A percentile compares a stretch with the other conserved stretches of the same genome.
These are phyloP conservation scores for Alternaria brassicicola DNA, from an alignment of 2,329 filamentous ascomycete genomes.

Conservation along the genomic window DNA sequence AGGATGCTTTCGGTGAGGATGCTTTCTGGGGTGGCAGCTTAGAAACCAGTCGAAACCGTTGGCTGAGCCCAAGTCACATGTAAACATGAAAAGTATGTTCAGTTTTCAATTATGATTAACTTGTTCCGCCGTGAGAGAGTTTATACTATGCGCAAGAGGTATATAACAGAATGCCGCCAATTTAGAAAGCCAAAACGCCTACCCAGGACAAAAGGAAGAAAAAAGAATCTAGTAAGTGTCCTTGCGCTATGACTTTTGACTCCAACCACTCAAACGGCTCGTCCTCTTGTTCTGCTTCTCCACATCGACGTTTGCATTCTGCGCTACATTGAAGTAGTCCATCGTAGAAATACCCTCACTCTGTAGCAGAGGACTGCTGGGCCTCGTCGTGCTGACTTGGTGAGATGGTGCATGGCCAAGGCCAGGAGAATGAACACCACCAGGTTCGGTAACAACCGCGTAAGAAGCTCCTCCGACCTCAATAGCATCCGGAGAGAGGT, in stretches of 20 bases:
- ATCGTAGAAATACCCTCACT: slow-evolving; percentile 5
- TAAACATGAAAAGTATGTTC: not conserved
- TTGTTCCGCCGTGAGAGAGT: not conserved
- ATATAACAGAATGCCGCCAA: slow-evolving; percentile 1
- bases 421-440: not conserved
- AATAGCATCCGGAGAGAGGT: not conserved
- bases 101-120: not conserved
- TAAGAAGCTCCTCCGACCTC: not conserved
- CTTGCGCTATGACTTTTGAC: not conserved
- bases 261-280: not conserved
- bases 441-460: not conserved
- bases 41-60: not conserved
- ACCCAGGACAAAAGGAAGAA: not conserved
- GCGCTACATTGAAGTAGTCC: slow-evolving; percentile 3
- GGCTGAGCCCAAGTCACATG: too few relatives aligned
- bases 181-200: not conserved
- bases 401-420: not conserved
- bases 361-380: not conserved
- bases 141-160: not conserved
- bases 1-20: not conserved
- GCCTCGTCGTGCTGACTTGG: not conserved
- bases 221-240: not conserved
- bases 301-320: not conserved
- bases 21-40: not conserved
- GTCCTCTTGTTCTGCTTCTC: not conserved